phyloP scores from a whole-genome alignment of 495 filamentous ascomycete genomes.

The Talaromyces stipitatus region DNA sequence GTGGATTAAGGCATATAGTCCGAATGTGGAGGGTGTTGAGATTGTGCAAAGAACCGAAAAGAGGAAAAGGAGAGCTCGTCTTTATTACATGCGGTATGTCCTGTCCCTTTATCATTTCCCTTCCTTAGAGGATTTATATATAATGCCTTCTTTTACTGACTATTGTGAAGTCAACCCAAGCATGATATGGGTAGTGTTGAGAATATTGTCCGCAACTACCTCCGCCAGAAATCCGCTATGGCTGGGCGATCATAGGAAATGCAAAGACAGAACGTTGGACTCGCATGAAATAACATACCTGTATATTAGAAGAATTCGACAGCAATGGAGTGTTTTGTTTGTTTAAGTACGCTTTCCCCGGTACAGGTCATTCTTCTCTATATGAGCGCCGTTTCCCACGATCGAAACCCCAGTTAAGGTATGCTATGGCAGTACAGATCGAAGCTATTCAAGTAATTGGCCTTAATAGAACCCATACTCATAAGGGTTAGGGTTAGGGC shows the following conservation, averaged over 20 bases:
- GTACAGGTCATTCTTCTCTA: no score
- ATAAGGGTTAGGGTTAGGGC: no score
- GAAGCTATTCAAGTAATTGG: no score
- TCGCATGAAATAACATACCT: background rate
- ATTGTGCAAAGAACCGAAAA: constrained; percentile 79
- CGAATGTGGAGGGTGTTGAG: constrained; percentile 84
- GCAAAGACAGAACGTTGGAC: background rate
- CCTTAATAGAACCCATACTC: no score
- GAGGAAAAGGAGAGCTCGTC: constrained; percentile 77
- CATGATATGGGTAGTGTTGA: constrained; percentile 66
- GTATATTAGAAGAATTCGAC: background rate
- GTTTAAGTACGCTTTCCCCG: background rate
- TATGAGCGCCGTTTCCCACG: no score
- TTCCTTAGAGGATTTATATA: constrained; percentile 25
- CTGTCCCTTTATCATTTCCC: constrained; percentile 21
- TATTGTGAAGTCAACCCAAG: constrained; percentile 42
- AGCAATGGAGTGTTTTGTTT: background rate
- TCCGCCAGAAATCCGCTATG: constrained; percentile 50
- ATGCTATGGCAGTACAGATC: no score
- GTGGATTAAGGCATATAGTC: constrained; percentile 91
- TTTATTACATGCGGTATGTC: constrained; percentile 85
- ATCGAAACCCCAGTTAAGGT: no score
- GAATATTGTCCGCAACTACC: constrained; percentile 62
- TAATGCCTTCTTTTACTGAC: constrained; percentile 18
- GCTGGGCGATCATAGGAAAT: constrained; percentile 15